Base-by-base conservation (phyloP, 148 eudicot species). In the Polygonum aviculare region DNA sequence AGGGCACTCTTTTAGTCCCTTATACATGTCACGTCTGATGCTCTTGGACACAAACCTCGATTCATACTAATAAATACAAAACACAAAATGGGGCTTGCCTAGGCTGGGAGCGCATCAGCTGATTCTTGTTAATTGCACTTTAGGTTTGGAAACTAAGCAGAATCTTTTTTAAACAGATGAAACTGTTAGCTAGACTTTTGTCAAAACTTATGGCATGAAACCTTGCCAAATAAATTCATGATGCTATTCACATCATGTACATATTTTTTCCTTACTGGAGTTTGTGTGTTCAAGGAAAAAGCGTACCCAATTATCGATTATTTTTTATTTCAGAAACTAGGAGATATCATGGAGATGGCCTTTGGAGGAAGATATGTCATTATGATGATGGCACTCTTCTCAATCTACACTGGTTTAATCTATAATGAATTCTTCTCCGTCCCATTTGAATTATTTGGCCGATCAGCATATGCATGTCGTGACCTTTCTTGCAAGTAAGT, bases 301-400 rank as follows among this genome's bases (percentile, higher is more conserved):
- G 21, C 6, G 26, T 26, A 26, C 5, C 11, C 38, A 6, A n/a
- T 22, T 19, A 54, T 54, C 8, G n/a, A 26, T 26, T 33, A 36
- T 67, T 38, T 15, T 15, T 12, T 51, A 16, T 18, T 69, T 7
- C 85, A 87, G 90, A 87, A 87, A 82, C 80, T 87, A 76, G 88
- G 88, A 63, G 90, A 87, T 81, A 87, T 85, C 74, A 77, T 83
- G 86, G 88, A 83, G 76, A 87, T 87, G 90, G 82, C 84, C 78
- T 87, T 87, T 78, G 90, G 90, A 72, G 90, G 90, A 55, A 85
- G 88, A 75, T 87, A 87, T 82, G 85, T 87, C 78, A 85, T 87
- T 54, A 33, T 87, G 80, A 72, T 87, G 90, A 87, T 87, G 90
- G 80, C 90, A 14, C 55, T 87, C n/a, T 87, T 87, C 80, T 85